Percentiles rank a stretch among this genome's conserved stretches.
These are phyloP conservation scores for Knoxdaviesia proteae DNA, from an alignment of 2,329 filamentous ascomycete species.

Conservation along the genomic window DNA sequence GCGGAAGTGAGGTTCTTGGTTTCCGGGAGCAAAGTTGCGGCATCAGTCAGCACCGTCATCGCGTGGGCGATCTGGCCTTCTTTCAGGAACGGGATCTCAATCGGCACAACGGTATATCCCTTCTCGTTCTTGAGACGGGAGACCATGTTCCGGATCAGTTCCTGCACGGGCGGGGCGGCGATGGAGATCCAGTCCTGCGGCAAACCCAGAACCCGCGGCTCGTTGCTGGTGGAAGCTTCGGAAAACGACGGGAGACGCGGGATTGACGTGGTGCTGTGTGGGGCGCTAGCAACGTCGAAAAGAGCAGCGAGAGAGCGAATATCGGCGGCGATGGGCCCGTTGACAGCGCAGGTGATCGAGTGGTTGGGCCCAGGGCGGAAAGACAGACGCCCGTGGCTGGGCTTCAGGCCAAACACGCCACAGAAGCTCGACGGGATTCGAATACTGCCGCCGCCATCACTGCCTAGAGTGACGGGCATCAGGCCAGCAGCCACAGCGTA, in stretches of 20 bases:
- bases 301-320: constrained; percentile 44
- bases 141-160: constrained; percentile 20
- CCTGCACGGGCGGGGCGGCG: constrained; percentile 19
- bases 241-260: constrained; percentile 13
- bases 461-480: constrained; percentile 50
- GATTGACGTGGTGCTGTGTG: constrained; percentile 39
- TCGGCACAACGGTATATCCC: constrained; percentile 31
- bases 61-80: constrained; percentile 55
- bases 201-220: constrained; percentile 36
- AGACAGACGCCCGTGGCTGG: constrained; percentile 47
- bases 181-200: constrained; percentile 40
- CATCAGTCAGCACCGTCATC: constrained; percentile 51
- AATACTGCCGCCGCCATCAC: constrained; percentile 55
- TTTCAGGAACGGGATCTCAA: constrained; percentile 33
- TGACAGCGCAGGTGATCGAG: constrained; percentile 39
- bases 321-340: constrained; percentile 46
- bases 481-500: constrained; percentile 52
- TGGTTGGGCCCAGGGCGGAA: constrained; percentile 35
- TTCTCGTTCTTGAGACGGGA: constrained; percentile 29
- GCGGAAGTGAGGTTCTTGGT: constrained; percentile 30
- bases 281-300: constrained; percentile 42
- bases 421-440: constrained; percentile 54
- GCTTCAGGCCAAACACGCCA: constrained; percentile 54
- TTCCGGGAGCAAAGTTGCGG: constrained; percentile 22
- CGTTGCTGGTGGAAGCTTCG: constrained; percentile 7